Percentiles rank a stretch among this genome's conserved stretches.
These are phyloP conservation scores for Panicum miliaceum DNA, from an alignment of 176 grass and related monocot species.

Conservation along the genomic window DNA sequence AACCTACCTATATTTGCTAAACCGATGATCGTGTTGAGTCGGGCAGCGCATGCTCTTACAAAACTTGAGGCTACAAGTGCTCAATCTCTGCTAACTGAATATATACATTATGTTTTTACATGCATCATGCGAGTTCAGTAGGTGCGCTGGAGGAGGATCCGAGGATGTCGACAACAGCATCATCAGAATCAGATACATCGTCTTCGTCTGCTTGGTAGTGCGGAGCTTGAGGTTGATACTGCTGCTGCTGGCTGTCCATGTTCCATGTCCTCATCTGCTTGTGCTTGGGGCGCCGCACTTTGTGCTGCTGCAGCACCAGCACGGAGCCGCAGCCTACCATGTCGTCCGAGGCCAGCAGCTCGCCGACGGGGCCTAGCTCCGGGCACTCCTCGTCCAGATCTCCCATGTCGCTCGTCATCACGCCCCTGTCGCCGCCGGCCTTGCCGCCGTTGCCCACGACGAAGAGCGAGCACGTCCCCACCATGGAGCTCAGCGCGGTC, in stretches of 20 bases:
- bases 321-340: slow-evolving; percentile 60
- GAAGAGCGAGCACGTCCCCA: slow-evolving; percentile 61
- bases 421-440: background rate
- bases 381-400: slow-evolving; percentile 64
- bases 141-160: background rate
- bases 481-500: slow-evolving; percentile 52
- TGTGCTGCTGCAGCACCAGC: slow-evolving; percentile 63
- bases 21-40: background rate
- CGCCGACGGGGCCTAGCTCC: slow-evolving; percentile 71
- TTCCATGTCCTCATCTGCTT: slow-evolving; percentile 39
- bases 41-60: background rate
- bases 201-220: background rate
- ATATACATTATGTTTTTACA: background rate
- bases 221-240: background rate
- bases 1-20: background rate
- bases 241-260: background rate
- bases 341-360: slow-evolving; percentile 76
- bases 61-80: background rate
- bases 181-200: background rate
- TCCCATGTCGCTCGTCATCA: slow-evolving; percentile 56
- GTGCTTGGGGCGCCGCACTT: background rate
- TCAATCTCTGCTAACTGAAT: background rate
- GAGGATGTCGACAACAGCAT: slow-evolving; percentile 31
- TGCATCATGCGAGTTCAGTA: background rate
- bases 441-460: slow-evolving; percentile 49